Evolutionary conservation across 768 basidiomycete species (phyloP).

Genomic region (Mrakia blollopis): DNA sequence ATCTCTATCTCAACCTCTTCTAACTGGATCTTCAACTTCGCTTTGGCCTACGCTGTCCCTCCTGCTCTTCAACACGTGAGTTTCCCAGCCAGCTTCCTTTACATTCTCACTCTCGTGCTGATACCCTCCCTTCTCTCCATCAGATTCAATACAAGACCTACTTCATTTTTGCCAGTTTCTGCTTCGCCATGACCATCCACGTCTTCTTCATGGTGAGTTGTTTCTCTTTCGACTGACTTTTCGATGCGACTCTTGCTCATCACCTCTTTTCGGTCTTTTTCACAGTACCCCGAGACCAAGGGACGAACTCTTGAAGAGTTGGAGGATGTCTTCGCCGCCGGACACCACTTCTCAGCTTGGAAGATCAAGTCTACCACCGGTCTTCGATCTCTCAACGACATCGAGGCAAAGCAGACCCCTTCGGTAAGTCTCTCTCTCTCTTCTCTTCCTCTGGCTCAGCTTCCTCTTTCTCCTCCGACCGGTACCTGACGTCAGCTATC

Average conservation of each 20-base stretch:
- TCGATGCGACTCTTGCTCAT: not conserved
- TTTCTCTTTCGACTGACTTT: not conserved
- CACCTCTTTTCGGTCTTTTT: not conserved
- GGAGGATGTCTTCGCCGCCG: constrained; percentile 68
- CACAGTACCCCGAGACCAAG: constrained; percentile 60
- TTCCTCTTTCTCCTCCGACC: not conserved
- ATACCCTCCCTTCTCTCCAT: too few species aligned
- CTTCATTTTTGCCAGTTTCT: constrained; percentile 62
- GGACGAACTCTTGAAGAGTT: constrained; percentile 65
- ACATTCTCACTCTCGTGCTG: too few species aligned
- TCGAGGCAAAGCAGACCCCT: not conserved
- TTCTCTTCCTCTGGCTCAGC: too few species aligned
- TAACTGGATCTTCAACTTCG: constrained; percentile 52
- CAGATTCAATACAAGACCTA: constrained; percentile 54
- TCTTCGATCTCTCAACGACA: not conserved
- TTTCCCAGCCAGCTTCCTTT: too few species aligned
- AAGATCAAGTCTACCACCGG: constrained; percentile 39
- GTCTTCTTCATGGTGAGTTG: constrained; percentile 57
- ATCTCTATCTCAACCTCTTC: constrained; percentile 47
- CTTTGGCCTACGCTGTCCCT: constrained; percentile 57
- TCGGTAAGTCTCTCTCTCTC: not conserved
- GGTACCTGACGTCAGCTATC: not conserved
- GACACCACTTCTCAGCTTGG: constrained; percentile 68
- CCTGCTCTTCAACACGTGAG: constrained; percentile 53
- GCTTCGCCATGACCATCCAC: constrained; percentile 43